Evolutionary conservation across 2,329 filamentous ascomycete species (phyloP).

Genomic region (Fusarium pseudonygamai): DNA sequence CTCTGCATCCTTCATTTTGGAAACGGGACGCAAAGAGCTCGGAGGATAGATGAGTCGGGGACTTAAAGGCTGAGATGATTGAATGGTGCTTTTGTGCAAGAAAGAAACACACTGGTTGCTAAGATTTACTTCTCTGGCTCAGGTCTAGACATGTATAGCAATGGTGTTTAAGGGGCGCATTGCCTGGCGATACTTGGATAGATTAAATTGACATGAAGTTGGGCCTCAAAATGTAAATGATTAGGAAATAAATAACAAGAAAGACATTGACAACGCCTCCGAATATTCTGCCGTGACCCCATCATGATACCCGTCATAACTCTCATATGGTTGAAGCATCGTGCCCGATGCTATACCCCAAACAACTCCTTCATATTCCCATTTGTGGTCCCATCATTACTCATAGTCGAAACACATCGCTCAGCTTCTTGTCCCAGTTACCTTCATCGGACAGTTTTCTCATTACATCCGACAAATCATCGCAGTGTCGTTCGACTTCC

Average conservation of each 20-base stretch:
- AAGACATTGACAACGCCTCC: background rate
- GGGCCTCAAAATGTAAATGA: background rate
- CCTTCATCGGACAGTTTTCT: conserved; percentile 39
- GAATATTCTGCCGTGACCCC: background rate
- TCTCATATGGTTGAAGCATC: conserved; percentile 28
- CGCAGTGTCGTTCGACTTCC: conserved; percentile 46
- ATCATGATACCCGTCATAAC: background rate
- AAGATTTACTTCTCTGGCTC: background rate
- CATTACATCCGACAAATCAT: conserved; percentile 45
- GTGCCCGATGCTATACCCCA: conserved; percentile 40
- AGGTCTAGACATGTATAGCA: background rate
- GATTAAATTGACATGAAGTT: background rate
- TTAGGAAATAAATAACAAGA: background rate
- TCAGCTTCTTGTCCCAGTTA: conserved; percentile 45
- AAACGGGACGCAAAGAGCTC: background rate
- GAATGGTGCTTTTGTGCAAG: no score
- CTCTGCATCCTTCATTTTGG: background rate
- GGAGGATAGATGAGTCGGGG: background rate
- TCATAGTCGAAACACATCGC: conserved; percentile 40
- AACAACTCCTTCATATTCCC: background rate
- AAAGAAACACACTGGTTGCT: no score
- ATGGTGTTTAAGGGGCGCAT: background rate
- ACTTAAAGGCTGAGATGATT: background rate
- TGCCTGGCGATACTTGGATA: background rate
- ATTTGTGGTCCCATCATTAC: background rate